Evolutionary conservation across 345 rosid species (phyloP).

Genomic region (Eucalyptus curtisii): DNA sequence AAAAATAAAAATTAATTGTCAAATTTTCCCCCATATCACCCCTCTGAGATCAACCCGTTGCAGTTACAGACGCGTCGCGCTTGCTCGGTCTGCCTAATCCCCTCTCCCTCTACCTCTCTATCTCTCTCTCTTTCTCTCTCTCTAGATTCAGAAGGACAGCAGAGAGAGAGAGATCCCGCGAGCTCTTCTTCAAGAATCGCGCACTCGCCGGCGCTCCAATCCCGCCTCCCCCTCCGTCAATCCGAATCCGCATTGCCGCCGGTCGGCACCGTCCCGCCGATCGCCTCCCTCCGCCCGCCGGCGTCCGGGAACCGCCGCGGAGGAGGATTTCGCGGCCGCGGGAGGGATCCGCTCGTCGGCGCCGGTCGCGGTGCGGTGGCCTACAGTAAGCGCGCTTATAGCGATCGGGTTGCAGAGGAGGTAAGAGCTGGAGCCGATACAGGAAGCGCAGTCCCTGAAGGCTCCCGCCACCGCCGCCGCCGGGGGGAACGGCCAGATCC

Average conservation of each 20-base stretch:
- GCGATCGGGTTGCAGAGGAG: neutral
- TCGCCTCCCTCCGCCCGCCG: neutral
- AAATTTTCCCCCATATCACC: neutral
- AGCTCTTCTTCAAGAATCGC: neutral
- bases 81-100: neutral
- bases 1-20: neutral
- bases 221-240: neutral
- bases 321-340: neutral
- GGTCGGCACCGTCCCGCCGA: neutral
- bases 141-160: neutral
- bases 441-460: slow-evolving; percentile 63
- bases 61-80: neutral
- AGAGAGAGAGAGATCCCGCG: neutral
- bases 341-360: neutral
- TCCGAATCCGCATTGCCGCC: neutral
- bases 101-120: neutral
- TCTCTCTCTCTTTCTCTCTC: neutral
- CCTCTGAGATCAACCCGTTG: neutral
- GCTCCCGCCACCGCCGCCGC: slow-evolving; percentile 43
- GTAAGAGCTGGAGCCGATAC: slow-evolving; percentile 65
- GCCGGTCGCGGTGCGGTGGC: neutral
- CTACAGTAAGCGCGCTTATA: neutral
- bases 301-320: neutral
- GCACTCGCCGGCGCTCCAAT: neutral
- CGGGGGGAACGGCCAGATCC: slow-evolving; percentile 80